phyloP scores from a whole-genome alignment of 176 grass and related monocot genomes.

The Saccharum officinarum region DNA sequence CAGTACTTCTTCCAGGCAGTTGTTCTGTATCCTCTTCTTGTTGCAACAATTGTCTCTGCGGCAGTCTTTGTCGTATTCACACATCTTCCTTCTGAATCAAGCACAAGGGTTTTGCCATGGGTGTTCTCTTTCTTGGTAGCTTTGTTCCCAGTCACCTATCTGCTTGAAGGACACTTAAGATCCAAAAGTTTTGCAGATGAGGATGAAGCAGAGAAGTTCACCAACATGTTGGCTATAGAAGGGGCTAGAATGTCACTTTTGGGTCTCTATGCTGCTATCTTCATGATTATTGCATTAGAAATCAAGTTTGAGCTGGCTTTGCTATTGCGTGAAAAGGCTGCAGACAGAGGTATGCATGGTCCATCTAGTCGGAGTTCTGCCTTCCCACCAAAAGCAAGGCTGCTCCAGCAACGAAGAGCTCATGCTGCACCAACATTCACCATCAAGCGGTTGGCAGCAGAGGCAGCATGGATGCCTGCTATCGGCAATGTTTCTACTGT shows the following conservation, averaged over 20 bases:
- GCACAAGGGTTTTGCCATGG: constrained; percentile 93
- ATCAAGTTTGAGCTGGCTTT: constrained; percentile 92
- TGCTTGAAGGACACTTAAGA: constrained; percentile 92
- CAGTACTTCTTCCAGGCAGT: constrained; percentile 91
- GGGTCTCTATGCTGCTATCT: constrained; percentile 97
- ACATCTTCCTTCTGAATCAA: constrained; percentile 89
- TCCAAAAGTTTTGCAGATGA: constrained; percentile 69
- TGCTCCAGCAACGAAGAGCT: constrained; percentile 85
- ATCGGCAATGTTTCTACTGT: constrained; percentile 89
- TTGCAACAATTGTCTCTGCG: constrained; percentile 72
- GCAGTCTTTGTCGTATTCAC: constrained; percentile 90
- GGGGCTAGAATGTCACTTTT: constrained; percentile 93
- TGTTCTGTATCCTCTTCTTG: constrained; percentile 95
- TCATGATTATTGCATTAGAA: constrained; percentile 93
- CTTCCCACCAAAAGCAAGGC: constrained; percentile 78
- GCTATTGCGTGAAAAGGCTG: constrained; percentile 75
- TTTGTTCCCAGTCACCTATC: constrained; percentile 91
- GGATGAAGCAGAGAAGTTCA: constrained; percentile 82
- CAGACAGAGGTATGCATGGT: constrained; percentile 49
- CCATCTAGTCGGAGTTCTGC: constrained; percentile 52
- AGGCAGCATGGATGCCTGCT: constrained; percentile 98
- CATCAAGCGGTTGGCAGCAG: constrained; percentile 92
- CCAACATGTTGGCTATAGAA: constrained; percentile 89
- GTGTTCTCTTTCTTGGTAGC: constrained; percentile 89
- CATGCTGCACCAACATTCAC: constrained; percentile 80